Base-by-base conservation (phyloP, 257 asterid genomes). In the Nicotiana undulata region DNA sequence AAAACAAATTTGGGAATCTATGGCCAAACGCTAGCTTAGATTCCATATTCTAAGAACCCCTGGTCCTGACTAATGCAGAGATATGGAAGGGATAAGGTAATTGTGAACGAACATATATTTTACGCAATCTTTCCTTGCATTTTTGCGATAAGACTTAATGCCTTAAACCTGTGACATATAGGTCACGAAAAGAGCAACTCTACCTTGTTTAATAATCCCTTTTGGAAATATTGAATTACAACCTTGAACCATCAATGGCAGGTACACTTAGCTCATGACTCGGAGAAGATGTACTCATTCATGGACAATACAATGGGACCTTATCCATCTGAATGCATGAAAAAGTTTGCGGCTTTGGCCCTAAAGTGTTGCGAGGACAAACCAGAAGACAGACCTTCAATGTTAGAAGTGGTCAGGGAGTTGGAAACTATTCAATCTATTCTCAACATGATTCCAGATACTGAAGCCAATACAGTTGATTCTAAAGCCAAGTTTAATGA, bases 351-450 rank as follows among this genome's bases (percentile, higher is more conserved):
- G 84, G 86, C 83, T 51, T 87, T 94, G 83, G 97, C 95, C n/a
- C 84, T 94, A 1, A 83, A 83, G 86, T 94, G 97, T 87, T 90
- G 95, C 44, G n/a, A 79, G 80, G 95, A 91, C 77, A 92, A 91
- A 75, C 93, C 94, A 53, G 93, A 90, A 59, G 87, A 81, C 6
- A 88, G 97, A 88, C 97, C 97, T 31, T 56, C 88, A 0, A 91
- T 92, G 91, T 61, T 85, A 81, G 97, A 94, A 56, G 94, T 94
- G n/a, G 98, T 92, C 11, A 88, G 98, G 65, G 97, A 94, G 86
- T 86, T 94, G 3, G 97, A 94, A 84, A 83, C 88, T 65, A 91
- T 74, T 74, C 44, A 74, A 24, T 74, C 79, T 49, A 74, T 92
- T 26, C 82, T 90, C 24, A 49, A 82, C 15, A 65, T 84, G 85